These are phyloP conservation scores for Cytospora leucostoma DNA, from an alignment of 2,329 filamentous ascomycete species.

Conservation along the genomic window DNA sequence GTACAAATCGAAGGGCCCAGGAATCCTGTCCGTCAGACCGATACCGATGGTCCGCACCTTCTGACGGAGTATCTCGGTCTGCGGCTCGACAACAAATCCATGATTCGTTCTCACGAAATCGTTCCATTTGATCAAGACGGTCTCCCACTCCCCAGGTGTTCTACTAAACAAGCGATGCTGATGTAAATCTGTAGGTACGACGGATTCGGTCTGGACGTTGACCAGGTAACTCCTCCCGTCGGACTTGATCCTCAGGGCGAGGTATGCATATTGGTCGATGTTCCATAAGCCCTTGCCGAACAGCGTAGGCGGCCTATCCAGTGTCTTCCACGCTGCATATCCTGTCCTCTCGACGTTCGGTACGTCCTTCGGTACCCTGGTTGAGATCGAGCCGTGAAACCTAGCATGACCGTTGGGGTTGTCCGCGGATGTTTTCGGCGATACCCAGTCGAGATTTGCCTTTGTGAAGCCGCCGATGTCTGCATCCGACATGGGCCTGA, in stretches of 20 bases:
- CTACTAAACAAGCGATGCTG: slow-evolving; percentile 86
- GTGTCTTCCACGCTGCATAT: slow-evolving; percentile 88
- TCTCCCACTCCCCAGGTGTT: slow-evolving; percentile 88
- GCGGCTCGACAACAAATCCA: slow-evolving; percentile 88
- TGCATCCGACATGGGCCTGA: slow-evolving; percentile 82
- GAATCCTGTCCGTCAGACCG: slow-evolving; percentile 83
- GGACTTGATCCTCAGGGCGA: slow-evolving; percentile 85
- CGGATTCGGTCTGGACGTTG: slow-evolving; percentile 91
- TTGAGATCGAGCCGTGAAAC: slow-evolving; percentile 89
- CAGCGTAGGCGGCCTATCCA: slow-evolving; percentile 73
- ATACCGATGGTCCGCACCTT: slow-evolving; percentile 85
- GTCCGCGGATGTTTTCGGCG: slow-evolving; percentile 31
- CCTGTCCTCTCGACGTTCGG: slow-evolving; percentile 78
- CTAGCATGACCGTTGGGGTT: slow-evolving; percentile 62
- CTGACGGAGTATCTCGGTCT: slow-evolving; percentile 83
- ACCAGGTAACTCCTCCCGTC: slow-evolving; percentile 92
- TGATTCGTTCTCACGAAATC: slow-evolving; percentile 96
- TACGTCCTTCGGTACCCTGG: slow-evolving; percentile 72
- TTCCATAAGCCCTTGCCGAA: slow-evolving; percentile 88
- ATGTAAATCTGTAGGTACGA: slow-evolving; percentile 93
- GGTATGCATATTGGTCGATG: slow-evolving; percentile 83
- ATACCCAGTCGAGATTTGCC: slow-evolving; percentile 68
- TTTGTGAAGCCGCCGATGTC: slow-evolving; percentile 86
- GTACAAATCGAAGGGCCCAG: slow-evolving; percentile 84
- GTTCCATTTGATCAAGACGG: slow-evolving; percentile 84